Evolutionary conservation across 2,329 filamentous ascomycete species (phyloP).

Genomic region (Phyllosticta paracitricarpa): DNA sequence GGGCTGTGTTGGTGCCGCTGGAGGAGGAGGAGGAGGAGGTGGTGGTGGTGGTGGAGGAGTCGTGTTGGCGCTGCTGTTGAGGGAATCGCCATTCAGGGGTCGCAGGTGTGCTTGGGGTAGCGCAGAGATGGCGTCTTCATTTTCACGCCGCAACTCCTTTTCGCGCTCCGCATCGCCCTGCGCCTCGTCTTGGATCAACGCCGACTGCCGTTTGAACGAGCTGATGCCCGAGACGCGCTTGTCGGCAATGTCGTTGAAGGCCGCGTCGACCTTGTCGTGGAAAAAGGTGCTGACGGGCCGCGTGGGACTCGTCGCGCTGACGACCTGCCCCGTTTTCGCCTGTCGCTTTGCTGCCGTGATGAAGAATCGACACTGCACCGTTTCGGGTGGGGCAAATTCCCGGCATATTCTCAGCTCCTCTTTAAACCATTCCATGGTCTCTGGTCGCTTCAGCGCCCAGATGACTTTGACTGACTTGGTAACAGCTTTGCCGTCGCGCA

Average conservation of each 20-base stretch:
- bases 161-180: conserved; percentile 70
- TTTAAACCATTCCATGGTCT: conserved; percentile 96
- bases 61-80: neutral
- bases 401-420: conserved; percentile 88
- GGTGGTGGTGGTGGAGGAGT: conserved; percentile 17
- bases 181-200: conserved; percentile 71
- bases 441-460: conserved; percentile 85
- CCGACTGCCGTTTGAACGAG: conserved; percentile 57
- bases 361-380: conserved; percentile 89
- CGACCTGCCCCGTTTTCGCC: conserved; percentile 35
- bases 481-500: conserved; percentile 89
- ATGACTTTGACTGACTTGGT: conserved; percentile 84
- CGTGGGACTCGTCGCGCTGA: conserved; percentile 42
- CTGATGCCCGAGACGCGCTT: conserved; percentile 43
- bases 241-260: conserved; percentile 75
- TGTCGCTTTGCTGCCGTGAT: conserved; percentile 66
- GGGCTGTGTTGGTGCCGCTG: neutral
- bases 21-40: conserved; percentile 18
- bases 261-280: conserved; percentile 79
- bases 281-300: conserved; percentile 63
- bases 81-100: conserved; percentile 12
- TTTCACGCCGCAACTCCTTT: conserved; percentile 66
- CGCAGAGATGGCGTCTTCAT: conserved; percentile 75
- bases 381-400: conserved; percentile 77
- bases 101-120: conserved; percentile 51